Conservation (phyloP, 768 basidiomycete species). For the Dentipellis fragilis region DNA sequence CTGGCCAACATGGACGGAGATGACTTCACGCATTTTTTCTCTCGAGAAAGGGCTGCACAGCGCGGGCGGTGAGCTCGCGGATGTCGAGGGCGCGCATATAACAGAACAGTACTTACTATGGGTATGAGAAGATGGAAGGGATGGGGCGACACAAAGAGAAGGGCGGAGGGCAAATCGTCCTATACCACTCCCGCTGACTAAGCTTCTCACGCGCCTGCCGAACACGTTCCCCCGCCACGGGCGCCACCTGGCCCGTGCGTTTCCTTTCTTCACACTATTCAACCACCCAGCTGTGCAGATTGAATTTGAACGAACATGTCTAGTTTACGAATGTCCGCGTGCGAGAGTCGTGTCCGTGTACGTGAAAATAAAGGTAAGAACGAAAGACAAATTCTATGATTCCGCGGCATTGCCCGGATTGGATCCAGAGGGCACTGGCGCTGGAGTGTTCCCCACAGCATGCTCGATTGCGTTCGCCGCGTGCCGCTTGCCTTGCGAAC, state of each 20-base stretch:
- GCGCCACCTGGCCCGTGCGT: conserved; percentile 6
- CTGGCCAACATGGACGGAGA: conserved; percentile 97
- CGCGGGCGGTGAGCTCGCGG: neutral
- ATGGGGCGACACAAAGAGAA: conserved; percentile 34
- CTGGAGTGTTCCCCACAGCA: neutral
- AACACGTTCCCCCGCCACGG: conserved; percentile 9
- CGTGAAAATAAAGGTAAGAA: too few species aligned
- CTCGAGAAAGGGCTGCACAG: conserved; percentile 9
- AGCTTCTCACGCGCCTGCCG: conserved; percentile 1
- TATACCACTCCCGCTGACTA: conserved; percentile 10
- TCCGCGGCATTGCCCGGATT: too few species aligned
- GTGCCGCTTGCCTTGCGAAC: conserved; percentile 23
- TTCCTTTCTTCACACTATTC: neutral
- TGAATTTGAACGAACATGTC: too few species aligned
- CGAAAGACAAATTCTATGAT: too few species aligned
- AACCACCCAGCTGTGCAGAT: neutral
- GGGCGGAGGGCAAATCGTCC: conserved; percentile 17
- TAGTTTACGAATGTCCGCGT: too few species aligned
- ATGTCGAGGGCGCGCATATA: conserved; percentile 8
- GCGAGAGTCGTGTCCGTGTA: too few species aligned
- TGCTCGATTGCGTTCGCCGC: conserved; percentile 16
- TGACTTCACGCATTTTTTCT: conserved; percentile 83
- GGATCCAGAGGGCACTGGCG: too few species aligned
- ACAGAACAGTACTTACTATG: conserved; percentile 6
- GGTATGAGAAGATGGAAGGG: conserved; percentile 15